Conservation (phyloP, 2,329 filamentous ascomycete genomes). For the Phoma sp. region DNA sequence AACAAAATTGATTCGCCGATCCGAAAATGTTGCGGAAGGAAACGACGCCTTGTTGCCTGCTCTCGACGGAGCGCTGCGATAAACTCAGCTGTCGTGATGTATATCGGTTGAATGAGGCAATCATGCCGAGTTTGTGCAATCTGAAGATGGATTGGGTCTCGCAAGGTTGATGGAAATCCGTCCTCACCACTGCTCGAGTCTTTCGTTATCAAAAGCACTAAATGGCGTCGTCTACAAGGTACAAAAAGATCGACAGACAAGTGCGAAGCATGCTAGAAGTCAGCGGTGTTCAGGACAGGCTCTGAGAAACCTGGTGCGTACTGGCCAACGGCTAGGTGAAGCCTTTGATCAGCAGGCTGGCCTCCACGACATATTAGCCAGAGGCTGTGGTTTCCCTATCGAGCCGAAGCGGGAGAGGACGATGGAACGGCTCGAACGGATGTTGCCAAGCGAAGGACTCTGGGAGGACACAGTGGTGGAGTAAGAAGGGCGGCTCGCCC, state of each 20-base stretch:
- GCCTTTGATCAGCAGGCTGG: slow-evolving; percentile 4
- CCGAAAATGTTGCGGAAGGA: neutral
- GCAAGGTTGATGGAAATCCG: no score
- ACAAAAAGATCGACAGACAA: neutral
- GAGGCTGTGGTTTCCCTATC: neutral
- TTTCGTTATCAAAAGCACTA: neutral
- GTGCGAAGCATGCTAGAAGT: no score
- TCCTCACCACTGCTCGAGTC: no score
- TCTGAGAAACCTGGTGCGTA: slow-evolving; percentile 1
- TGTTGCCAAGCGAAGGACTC: slow-evolving; percentile 10
- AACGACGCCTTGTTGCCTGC: neutral
- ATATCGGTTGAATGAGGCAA: neutral
- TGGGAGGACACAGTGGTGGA: slow-evolving; percentile 14
- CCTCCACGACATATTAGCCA: neutral
- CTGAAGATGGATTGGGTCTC: no score
- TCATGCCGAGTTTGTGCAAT: neutral
- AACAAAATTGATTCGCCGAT: neutral
- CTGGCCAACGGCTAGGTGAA: neutral
- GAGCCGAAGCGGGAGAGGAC: neutral
- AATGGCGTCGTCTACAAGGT: neutral
- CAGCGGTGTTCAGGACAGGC: neutral
- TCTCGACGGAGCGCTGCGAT: neutral
- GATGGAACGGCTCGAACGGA: neutral
- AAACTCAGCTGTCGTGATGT: neutral
- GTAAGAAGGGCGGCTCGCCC: slow-evolving; percentile 18